Conservation (phyloP, 2,329 filamentous ascomycete genomes). For the Exophiala lecanii-corni region DNA sequence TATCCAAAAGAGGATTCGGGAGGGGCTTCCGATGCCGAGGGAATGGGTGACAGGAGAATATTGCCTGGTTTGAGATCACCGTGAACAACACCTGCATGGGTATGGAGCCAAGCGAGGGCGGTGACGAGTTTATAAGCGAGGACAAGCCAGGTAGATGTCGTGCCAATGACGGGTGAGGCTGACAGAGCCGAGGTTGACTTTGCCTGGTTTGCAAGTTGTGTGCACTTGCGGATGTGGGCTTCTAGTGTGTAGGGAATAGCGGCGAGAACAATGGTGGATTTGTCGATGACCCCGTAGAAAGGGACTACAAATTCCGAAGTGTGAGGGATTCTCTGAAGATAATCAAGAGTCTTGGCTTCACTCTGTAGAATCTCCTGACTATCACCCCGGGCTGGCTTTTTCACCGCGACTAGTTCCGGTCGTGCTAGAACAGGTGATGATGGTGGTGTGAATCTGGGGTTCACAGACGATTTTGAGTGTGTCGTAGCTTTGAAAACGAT, state of each 20-base stretch:
- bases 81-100: conserved; percentile 38
- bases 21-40: background rate
- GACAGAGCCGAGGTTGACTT: conserved; percentile 39
- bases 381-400: conserved; percentile 39
- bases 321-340: conserved; percentile 32
- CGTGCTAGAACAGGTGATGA: conserved; percentile 20
- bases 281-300: conserved; percentile 42
- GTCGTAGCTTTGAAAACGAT: conserved; percentile 39
- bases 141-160: conserved; percentile 34
- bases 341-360: conserved; percentile 41
- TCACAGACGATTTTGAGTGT: conserved; percentile 5
- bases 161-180: conserved; percentile 43
- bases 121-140: conserved; percentile 39
- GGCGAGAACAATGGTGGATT: conserved; percentile 40
- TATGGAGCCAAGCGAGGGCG: conserved; percentile 43
- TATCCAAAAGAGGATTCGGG: conserved; percentile 30
- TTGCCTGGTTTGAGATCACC: conserved; percentile 48
- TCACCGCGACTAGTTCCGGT: conserved; percentile 39
- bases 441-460: conserved; percentile 33
- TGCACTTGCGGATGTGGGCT: conserved; percentile 37
- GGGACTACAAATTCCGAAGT: conserved; percentile 38
- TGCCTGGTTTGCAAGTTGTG: conserved; percentile 22
- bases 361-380: conserved; percentile 37
- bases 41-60: conserved; percentile 34
- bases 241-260: conserved; percentile 42